phyloP scores from a whole-genome alignment of 2,329 filamentous ascomycete genomes.

The Exophiala spinifera region DNA sequence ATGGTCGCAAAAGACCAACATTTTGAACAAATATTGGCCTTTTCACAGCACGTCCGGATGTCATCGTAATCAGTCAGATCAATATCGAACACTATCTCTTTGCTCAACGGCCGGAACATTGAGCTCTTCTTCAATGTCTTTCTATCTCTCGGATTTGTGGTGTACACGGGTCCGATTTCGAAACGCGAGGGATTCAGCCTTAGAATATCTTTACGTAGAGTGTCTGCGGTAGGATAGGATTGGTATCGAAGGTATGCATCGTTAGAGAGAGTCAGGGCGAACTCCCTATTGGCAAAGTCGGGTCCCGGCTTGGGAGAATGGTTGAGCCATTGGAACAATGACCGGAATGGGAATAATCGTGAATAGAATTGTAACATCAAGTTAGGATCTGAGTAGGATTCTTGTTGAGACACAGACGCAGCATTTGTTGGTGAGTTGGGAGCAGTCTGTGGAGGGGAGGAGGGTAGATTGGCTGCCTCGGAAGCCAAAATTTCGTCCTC shows the following conservation, averaged over 20 bases:
- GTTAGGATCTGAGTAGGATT: constrained; percentile 51
- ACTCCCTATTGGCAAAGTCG: constrained; percentile 91
- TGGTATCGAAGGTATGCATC: constrained; percentile 93
- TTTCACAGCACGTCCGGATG: constrained; percentile 89
- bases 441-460: constrained; percentile 32
- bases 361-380: constrained; percentile 94
- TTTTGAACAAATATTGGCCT: constrained; percentile 87
- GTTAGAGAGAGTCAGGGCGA: constrained; percentile 90
- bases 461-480: constrained; percentile 43
- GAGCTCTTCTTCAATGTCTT: constrained; percentile 78
- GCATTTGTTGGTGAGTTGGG: constrained; percentile 39
- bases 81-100: constrained; percentile 98
- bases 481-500: constrained; percentile 54
- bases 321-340: constrained; percentile 97
- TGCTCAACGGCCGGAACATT: constrained; percentile 80
- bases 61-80: constrained; percentile 99
- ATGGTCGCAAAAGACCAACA: constrained; percentile 98
- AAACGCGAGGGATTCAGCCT: constrained; percentile 87
- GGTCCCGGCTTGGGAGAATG: constrained; percentile 80
- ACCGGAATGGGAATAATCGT: constrained; percentile 89
- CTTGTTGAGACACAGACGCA: constrained; percentile 34
- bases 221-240: constrained; percentile 66
- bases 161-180: constrained; percentile 98
- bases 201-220: constrained; percentile 86
- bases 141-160: constrained; percentile 85